Percentiles rank a stretch among this genome's conserved stretches.
These are phyloP conservation scores for Dactylorhiza incarnata DNA, from an alignment of 106 monocot species.

Conservation along the genomic window DNA sequence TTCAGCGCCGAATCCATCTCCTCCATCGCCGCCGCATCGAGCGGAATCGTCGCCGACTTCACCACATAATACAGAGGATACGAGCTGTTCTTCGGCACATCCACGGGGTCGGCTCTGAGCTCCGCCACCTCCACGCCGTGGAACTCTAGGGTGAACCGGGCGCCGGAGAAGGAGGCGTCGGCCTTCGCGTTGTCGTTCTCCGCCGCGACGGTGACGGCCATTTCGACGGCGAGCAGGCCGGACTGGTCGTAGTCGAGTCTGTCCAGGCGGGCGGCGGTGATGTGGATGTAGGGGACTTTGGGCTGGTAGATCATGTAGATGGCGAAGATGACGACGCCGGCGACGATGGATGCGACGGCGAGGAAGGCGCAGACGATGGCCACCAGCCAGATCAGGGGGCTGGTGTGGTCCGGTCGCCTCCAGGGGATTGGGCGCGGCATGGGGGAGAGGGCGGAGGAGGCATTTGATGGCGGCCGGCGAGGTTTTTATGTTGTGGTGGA, in stretches of 20 bases:
- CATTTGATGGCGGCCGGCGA: not conserved
- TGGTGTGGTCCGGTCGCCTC: constrained; percentile 18
- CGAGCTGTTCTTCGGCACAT: constrained; percentile 46
- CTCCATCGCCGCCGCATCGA: constrained; percentile 38
- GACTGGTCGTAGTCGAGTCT: constrained; percentile 50
- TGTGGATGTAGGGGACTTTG: constrained; percentile 42
- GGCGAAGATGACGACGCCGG: constrained; percentile 38
- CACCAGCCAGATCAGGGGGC: constrained; percentile 37
- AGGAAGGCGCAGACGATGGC: constrained; percentile 59
- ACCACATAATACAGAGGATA: constrained; percentile 38
- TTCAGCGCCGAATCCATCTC: constrained; percentile 49
- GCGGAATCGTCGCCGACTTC: constrained; percentile 32
- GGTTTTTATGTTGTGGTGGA: constrained; percentile 2
- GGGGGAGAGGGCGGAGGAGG: not conserved
- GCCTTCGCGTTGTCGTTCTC: constrained; percentile 54
- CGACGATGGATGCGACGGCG: constrained; percentile 48
- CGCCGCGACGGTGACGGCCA: constrained; percentile 36
- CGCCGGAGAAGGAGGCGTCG: constrained; percentile 33
- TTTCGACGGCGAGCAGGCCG: constrained; percentile 34
- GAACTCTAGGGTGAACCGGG: constrained; percentile 36
- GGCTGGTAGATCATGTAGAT: constrained; percentile 72
- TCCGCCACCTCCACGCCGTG: constrained; percentile 28
- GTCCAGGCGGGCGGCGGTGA: constrained; percentile 37
- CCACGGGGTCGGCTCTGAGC: constrained; percentile 40
- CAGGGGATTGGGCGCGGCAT: not conserved